Evolutionary conservation across 305 asterid genomes (phyloP).

Genomic region (Solanum hybrid): DNA sequence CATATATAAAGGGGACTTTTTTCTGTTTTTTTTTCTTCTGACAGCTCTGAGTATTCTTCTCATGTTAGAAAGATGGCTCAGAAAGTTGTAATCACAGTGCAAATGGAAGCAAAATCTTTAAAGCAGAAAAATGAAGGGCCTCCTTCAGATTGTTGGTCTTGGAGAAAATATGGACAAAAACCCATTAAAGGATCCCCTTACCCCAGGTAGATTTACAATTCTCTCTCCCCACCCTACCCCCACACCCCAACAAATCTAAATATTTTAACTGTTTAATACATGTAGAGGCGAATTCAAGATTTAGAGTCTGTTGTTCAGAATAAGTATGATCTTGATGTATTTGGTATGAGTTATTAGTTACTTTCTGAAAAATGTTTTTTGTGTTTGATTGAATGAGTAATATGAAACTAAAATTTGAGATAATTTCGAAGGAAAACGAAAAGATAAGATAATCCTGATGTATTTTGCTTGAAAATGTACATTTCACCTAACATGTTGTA

Average conservation of each 20-base stretch:
- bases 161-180: conserved; percentile 91
- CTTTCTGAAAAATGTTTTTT: background rate
- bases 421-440: background rate
- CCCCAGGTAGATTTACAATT: conserved; percentile 43
- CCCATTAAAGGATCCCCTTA: conserved; percentile 87
- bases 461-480: background rate
- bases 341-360: background rate
- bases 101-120: conserved; percentile 32
- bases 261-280: background rate
- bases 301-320: background rate
- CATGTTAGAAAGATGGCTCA: conserved; percentile 35
- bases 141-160: conserved; percentile 71
- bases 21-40: background rate
- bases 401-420: background rate
- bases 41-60: background rate
- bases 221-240: background rate
- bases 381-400: background rate
- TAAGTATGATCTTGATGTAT: background rate
- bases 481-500: background rate
- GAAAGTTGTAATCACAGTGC: conserved; percentile 50
- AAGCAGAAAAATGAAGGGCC: conserved; percentile 52
- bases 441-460: background rate
- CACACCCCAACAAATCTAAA: background rate
- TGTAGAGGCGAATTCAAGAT: background rate
- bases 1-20: background rate